Evolutionary conservation across 108 stramenopile genomes (phyloP).

Genomic region (Hondaea fermentalgiana): DNA sequence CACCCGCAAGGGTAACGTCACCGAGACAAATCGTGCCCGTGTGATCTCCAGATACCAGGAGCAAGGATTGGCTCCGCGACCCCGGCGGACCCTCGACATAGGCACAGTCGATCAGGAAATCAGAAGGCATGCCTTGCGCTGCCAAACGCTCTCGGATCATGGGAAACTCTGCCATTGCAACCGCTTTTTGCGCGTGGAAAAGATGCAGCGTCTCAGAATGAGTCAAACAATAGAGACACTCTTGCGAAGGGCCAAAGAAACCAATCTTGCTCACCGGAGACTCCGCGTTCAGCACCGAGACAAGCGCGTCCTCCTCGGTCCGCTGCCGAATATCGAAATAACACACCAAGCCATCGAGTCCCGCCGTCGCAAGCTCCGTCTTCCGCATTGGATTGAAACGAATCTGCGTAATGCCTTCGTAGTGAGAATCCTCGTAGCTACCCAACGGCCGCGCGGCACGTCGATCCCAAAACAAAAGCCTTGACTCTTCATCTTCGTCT

Average conservation of each 20-base stretch:
- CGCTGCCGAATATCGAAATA: neutral
- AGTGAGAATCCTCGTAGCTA: neutral
- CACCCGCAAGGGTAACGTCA: neutral
- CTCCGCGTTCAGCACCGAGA: neutral
- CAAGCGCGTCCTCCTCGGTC: neutral
- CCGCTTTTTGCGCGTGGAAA: neutral
- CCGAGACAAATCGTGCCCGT: neutral
- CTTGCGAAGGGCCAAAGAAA: neutral
- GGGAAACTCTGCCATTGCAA: neutral
- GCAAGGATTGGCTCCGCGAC: neutral
- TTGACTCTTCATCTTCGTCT: neutral
- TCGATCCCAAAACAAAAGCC: neutral
- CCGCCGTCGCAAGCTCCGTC: neutral
- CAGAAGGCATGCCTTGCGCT: neutral
- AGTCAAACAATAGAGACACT: neutral
- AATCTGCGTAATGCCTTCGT: neutral
- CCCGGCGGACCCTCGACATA: neutral
- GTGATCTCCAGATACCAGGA: neutral
- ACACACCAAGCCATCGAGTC: neutral
- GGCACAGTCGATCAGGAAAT: neutral
- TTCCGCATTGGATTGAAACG: neutral
- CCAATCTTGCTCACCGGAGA: neutral
- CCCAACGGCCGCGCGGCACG: neutral
- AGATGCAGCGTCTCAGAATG: neutral
- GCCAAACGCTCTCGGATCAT: neutral